These are phyloP conservation scores for Carallia pectinifolia DNA, from an alignment of 345 rosid species.

Conservation along the genomic window DNA sequence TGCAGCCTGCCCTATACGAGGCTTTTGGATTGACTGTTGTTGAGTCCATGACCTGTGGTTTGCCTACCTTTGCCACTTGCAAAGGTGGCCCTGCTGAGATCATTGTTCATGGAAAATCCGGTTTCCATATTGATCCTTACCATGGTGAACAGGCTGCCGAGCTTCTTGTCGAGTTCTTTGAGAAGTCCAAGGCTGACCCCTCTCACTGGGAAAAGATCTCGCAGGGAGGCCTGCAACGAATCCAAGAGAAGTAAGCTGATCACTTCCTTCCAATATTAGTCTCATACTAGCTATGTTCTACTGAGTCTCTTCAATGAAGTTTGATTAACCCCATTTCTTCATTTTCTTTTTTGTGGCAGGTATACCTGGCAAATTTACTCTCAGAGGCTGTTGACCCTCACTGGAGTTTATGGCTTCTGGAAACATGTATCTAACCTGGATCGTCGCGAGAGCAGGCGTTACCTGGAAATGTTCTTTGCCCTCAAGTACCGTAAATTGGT, in stretches of 20 bases:
- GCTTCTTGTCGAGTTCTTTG: slow-evolving; percentile 66
- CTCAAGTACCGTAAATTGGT: slow-evolving; percentile 82
- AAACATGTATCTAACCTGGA: slow-evolving; percentile 95
- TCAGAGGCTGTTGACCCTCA: slow-evolving; percentile 75
- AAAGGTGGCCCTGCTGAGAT: slow-evolving; percentile 98
- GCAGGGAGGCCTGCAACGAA: slow-evolving; percentile 69
- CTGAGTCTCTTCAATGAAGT: background rate
- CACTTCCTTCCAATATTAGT: background rate
- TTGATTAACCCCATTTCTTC: background rate
- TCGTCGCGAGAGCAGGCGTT: slow-evolving; percentile 77
- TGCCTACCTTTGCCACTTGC: slow-evolving; percentile 83
- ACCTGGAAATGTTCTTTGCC: slow-evolving; percentile 91
- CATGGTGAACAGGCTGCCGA: slow-evolving; percentile 82
- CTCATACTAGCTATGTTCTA: background rate
- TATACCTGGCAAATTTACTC: slow-evolving; percentile 92
- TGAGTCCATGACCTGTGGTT: slow-evolving; percentile 87
- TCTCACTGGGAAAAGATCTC: slow-evolving; percentile 77
- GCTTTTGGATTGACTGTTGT: slow-evolving; percentile 89
- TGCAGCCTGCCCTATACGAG: slow-evolving; percentile 83
- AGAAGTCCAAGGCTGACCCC: slow-evolving; percentile 63
- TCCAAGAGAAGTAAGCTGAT: slow-evolving; percentile 67
- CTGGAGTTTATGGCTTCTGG: slow-evolving; percentile 94
- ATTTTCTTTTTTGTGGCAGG: slow-evolving; percentile 29
- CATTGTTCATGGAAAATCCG: slow-evolving; percentile 77
- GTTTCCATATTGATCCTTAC: slow-evolving; percentile 90